Evolutionary conservation across 768 basidiomycete species (phyloP), one percentile per base, ranked within the genome.

Genomic region (Podaxis mareebaensis): DNA sequence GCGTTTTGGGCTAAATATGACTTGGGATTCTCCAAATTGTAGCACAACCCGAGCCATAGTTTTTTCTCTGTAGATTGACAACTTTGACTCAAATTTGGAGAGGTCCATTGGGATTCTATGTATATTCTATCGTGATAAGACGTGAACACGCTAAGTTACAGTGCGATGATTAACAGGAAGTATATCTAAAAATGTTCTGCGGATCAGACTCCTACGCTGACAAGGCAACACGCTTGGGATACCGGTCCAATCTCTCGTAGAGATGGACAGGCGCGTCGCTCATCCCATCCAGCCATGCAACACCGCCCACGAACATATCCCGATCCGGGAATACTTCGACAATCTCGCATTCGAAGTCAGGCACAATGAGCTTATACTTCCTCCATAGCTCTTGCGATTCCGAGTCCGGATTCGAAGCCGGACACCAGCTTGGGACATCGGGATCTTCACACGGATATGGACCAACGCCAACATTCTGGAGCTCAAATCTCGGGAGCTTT

Each of bases 321-420:
- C 89, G 72, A 49, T 84, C 83, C 0, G 86, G 84, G 69, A 91
- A 91, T 3, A 86, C 84, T 66, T 91, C 89, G 63, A 85, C 70
- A 54, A 91, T 90, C 65, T 89, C 86, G 67, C 87, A 86, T 56
- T 83, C 78, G 70, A 90, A 85, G 20, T 84, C 83, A 20, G 84
- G 81, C 0, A 82, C 79, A 48, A 75, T 75, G 3, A 90, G 81
- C 30, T 73, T 81, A 68, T 91, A 90, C 54, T 79, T 86, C 58
- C 87, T 76, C 79, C 83, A 82, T 2, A 89, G 74, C 66, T 74
- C 54, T 12, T 58, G 42, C 22, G 26, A 46, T 7, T 13, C 46
- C 17, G 52, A 33, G 28, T 66, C 62, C 39, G 58, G 49, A 12
- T 53, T 26, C n/a, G 36, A n/a, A 2, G 26, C 39, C 3, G 53